These are phyloP conservation scores for Lodderomyces orthopsilosis DNA, from an alignment of 1,139 yeast species.

Conservation along the genomic window DNA sequence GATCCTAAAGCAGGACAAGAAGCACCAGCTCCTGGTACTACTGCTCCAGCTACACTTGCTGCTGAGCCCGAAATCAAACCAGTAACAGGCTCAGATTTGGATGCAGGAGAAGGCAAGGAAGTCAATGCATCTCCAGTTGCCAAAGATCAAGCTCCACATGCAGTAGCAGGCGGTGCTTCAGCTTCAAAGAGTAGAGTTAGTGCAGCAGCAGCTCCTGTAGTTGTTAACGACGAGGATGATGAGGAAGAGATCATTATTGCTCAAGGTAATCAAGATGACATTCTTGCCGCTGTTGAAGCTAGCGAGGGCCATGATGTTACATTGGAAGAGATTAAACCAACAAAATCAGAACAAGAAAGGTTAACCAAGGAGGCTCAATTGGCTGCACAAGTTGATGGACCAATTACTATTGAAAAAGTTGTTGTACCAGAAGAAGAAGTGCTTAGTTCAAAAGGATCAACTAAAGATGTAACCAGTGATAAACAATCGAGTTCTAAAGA, in stretches of 20 bases:
- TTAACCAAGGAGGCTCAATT: conserved; percentile 34
- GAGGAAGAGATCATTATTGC: conserved; percentile 43
- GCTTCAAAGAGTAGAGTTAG: conserved; percentile 5
- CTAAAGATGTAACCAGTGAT: no score
- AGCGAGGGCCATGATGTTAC: conserved; percentile 38
- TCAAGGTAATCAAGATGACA: conserved; percentile 31
- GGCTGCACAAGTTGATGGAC: conserved; percentile 13
- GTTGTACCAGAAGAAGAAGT: conserved; percentile 7
- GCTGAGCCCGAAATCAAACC: conserved; percentile 3
- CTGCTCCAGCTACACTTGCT: conserved; percentile 3
- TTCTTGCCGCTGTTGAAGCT: conserved; percentile 38
- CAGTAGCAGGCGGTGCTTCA: conserved; percentile 8
- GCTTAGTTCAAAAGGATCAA: conserved; percentile 4
- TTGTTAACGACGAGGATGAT: conserved; percentile 15
- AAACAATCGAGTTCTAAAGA: conserved; percentile 1
- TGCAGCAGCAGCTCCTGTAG: conserved; percentile 5
- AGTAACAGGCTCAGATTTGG: conserved; percentile 7
- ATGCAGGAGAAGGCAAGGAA: conserved; percentile 23
- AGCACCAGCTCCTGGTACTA: conserved; percentile 4
- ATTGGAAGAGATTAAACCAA: conserved; percentile 45
- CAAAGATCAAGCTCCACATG: conserved; percentile 8
- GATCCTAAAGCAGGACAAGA: conserved; percentile 28
- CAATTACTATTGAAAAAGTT: conserved; percentile 11
- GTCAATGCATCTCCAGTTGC: conserved; percentile 24
- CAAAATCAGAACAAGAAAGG: conserved; percentile 35